These are phyloP conservation scores for Pezizomycotina sp. DNA, from an alignment of 2,329 filamentous ascomycete genomes.

Conservation along the genomic window DNA sequence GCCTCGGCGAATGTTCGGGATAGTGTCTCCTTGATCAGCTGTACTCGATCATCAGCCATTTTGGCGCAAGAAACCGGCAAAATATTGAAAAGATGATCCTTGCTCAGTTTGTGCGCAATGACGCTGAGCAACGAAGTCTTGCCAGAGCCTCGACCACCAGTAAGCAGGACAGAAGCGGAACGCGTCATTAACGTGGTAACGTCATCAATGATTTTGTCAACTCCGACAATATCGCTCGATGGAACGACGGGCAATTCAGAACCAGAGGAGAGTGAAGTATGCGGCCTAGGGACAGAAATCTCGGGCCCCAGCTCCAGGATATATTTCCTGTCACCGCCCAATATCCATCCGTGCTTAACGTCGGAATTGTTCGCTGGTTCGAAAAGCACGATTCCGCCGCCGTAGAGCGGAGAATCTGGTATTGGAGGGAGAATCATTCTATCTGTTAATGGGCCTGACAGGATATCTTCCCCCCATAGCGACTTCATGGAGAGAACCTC, in stretches of 20 bases:
- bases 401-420: slow-evolving; percentile 37
- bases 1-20: slow-evolving; percentile 72
- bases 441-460: slow-evolving; percentile 77
- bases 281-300: slow-evolving; percentile 23
- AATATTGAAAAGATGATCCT: slow-evolving; percentile 23
- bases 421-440: slow-evolving; percentile 57
- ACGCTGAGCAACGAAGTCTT: slow-evolving; percentile 70
- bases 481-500: slow-evolving; percentile 22
- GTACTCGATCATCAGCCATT: slow-evolving; percentile 77
- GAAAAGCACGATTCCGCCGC: slow-evolving; percentile 65
- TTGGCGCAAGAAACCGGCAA: slow-evolving; percentile 23
- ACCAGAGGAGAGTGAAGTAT: slow-evolving; percentile 28
- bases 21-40: slow-evolving; percentile 78
- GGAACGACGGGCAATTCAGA: slow-evolving; percentile 10
- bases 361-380: slow-evolving; percentile 36
- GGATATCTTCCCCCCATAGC: slow-evolving; percentile 36
- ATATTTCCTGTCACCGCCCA: slow-evolving; percentile 35
- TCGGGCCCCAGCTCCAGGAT: slow-evolving; percentile 15
- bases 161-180: slow-evolving; percentile 75
- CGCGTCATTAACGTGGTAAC: slow-evolving; percentile 63
- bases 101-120: slow-evolving; percentile 49
- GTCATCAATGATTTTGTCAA: slow-evolving; percentile 58
- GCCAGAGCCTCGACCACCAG: slow-evolving; percentile 74
- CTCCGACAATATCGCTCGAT: slow-evolving; percentile 49
- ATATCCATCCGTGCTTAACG: slow-evolving; percentile 44